A percentile compares a stretch with the other conserved stretches of the same genome.
These are phyloP conservation scores for Schizosaccharomyces osmophilus DNA, from an alignment of 805 yeast species.

Conservation along the genomic window DNA sequence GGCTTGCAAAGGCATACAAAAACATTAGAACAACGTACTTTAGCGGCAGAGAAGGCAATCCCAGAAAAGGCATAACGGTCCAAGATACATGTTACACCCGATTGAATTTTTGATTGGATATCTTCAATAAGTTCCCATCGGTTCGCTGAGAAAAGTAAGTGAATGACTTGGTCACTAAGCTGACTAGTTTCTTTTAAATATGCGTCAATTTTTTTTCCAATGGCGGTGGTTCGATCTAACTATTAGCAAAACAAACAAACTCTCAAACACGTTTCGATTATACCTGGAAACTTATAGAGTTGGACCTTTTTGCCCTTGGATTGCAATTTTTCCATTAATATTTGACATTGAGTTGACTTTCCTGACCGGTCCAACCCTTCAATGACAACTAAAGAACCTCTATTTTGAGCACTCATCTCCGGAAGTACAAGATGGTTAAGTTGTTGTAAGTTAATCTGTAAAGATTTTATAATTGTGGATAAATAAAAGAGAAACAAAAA, in stretches of 20 bases:
- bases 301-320: constrained; percentile 12
- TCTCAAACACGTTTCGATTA: neutral
- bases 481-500: neutral
- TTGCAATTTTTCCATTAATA: constrained; percentile 15
- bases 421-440: neutral
- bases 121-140: constrained; percentile 58
- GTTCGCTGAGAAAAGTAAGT: constrained; percentile 72
- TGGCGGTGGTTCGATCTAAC: constrained; percentile 40
- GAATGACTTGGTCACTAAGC: constrained; percentile 59
- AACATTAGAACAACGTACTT: constrained; percentile 12
- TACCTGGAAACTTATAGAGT: constrained; percentile 44
- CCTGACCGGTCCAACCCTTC: constrained; percentile 95
- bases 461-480: neutral
- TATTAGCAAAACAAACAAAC: neutral
- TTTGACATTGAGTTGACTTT: constrained; percentile 55
- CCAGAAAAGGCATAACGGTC: constrained; percentile 89
- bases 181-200: constrained; percentile 30
- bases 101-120: constrained; percentile 21
- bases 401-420: neutral
- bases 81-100: constrained; percentile 38
- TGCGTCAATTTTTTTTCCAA: constrained; percentile 53
- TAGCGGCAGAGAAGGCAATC: constrained; percentile 74
- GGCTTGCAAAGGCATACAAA: too few species aligned
- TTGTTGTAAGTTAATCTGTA: neutral
- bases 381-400: constrained; percentile 58